Base-by-base conservation (phyloP, 73 alveolate genomes). In the Paramecium pentaurelia region DNA sequence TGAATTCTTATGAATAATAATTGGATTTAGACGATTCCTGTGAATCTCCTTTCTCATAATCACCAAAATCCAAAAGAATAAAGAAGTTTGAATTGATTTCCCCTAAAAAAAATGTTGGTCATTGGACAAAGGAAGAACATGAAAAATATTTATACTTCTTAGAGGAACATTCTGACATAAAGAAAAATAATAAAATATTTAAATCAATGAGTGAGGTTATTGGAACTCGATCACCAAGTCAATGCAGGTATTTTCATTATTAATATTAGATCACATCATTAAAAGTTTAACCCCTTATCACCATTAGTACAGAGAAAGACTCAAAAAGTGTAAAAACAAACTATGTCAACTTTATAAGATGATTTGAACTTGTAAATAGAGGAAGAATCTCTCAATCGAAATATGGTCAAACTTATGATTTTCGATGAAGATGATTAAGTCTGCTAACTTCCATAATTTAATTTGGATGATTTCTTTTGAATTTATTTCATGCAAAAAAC, bases 41-140 rank as follows among this genome's bases (percentile, higher is more conserved):
- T 64, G 84, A 64, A 64, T 34, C 42, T 32, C 47, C 84, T 34
- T 64, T 32, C 30, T 64, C 84, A 12, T 37, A 73, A 73, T 73
- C 87, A 16, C 87, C 87, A 1, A 73, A 73, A 40, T 73, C 87
- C 27, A 73, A 73, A 73, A 73, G 47, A 37, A 73, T 73, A 14
- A 73, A 40, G 47, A 73, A 73, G 36, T 12, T 22, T 34, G 87
- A 73, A 20, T 34, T 59, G 18, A 44, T 9, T 12, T 73, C 87
- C n/a, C 87, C 87, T 36, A 80, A 80, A 32, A 64, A 64, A 27
- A 44, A 80, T 40, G 32, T 27, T 10, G 91, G 91, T 6, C 91
- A 80, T 80, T 80, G 91, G 91, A 80, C 91, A 22, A 80, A 80
- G 37, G 91, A 80, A 44, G 91, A 80, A 49, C 91, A 80, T 47